These are phyloP conservation scores for Excoecaria agallocha DNA, from an alignment of 345 rosid species.

Conservation along the genomic window DNA sequence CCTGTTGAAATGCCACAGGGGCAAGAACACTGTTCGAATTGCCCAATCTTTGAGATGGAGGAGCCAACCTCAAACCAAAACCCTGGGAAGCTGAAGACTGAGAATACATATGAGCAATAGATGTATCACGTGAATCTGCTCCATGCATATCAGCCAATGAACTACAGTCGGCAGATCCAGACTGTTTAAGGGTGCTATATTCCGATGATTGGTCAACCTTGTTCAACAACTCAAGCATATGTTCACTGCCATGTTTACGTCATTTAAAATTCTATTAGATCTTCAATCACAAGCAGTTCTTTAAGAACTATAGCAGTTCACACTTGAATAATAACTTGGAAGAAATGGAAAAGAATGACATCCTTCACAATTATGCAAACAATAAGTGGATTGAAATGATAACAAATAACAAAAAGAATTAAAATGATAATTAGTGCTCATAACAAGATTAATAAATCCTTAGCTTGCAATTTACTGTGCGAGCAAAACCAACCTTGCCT, in stretches of 20 bases:
- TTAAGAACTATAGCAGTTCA: not conserved
- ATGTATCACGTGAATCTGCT: conserved; percentile 13
- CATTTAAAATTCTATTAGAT: conserved; percentile 1
- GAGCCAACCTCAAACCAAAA: conserved; percentile 14
- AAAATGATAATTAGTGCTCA: not conserved
- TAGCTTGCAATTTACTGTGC: conserved; percentile 13
- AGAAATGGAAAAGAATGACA: not conserved
- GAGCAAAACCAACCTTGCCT: conserved; percentile 32
- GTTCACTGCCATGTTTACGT: conserved; percentile 30
- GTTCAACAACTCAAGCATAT: conserved; percentile 39
- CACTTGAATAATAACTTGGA: not conserved
- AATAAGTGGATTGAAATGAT: not conserved
- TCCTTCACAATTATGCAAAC: not conserved
- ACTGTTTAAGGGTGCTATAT: conserved; percentile 19
- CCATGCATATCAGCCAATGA: conserved; percentile 20
- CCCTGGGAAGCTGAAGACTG: conserved; percentile 9
- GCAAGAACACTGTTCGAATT: conserved; percentile 7
- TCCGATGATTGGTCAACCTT: conserved; percentile 37
- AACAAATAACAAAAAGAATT: not conserved
- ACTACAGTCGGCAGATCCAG: conserved; percentile 16
- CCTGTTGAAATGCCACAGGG: not conserved
- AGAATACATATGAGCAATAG: conserved; percentile 8
- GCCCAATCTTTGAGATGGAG: conserved; percentile 15
- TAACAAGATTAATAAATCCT: conserved; percentile 1
- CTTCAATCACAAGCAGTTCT: not conserved